Base-by-base conservation (phyloP, 371 early-diverging fungal genomes). In the Rhizopus sp. region DNA sequence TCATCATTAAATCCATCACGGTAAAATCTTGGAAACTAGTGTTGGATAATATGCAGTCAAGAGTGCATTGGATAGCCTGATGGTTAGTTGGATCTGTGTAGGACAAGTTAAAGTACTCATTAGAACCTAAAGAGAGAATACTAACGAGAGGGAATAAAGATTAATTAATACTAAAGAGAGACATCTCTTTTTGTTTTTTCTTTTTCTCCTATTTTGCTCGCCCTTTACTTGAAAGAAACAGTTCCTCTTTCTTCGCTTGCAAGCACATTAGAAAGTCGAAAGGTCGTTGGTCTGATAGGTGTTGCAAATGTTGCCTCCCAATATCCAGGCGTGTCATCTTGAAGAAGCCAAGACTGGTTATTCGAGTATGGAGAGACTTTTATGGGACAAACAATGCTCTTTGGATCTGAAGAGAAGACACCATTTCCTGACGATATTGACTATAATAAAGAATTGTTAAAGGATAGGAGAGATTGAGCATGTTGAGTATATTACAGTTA, bases 321-420 rank as follows among this genome's bases (percentile, higher is more conserved):
- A 60, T 76, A 86, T 7, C 90, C 90, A n/a, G 88, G 80, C n/a
- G 80, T 78, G 51, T 73, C 69, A 62, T 87, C 82, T 42, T 76
- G 80, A 66, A 89, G 62, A 38, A 87, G 65, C 89, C 89, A 88
- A 5, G 69, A 51, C 7, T 72, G 56, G 16, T 55, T 39, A 15
- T 13, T 23, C 8, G 61, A 46, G 42, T 53, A 49, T 34, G 58
- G 76, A 10, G 63, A 38, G 0, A 55, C 54, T 16, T 56, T 41
- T 13, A 49, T 17, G 5, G 79, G 73, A 54, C 86, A 85, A 29
- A 78, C 57, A 31, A 77, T 65, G 53, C 68, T 77, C n/a, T 32
- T 51, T 37, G 86, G 82, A 49, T 83, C 63, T 32, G 53, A 59
- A 41, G 65, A 73, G 3, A 53, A 38, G 13, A 49, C 62, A 38